Evolutionary conservation across 768 basidiomycete genomes (phyloP).

Genomic region (Tulasnella calospora): DNA sequence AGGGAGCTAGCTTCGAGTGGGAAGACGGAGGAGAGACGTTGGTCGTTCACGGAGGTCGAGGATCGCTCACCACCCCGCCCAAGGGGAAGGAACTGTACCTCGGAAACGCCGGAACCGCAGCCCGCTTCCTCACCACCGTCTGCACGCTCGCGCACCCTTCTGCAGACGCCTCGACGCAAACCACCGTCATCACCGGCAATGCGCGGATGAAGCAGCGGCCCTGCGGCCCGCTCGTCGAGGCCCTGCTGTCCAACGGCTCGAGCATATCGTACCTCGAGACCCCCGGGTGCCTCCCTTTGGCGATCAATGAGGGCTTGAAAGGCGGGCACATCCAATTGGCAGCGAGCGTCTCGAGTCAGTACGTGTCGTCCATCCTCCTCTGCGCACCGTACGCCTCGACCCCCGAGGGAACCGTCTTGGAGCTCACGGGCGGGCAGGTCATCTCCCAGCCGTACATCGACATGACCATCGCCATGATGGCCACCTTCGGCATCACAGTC

Average conservation of each 20-base stretch:
- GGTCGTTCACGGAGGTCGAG: constrained; percentile 82
- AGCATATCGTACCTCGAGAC: constrained; percentile 72
- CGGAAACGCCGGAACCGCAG: constrained; percentile 95
- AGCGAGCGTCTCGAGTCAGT: constrained; percentile 95
- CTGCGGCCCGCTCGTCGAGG: constrained; percentile 89
- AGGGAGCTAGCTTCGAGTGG: constrained; percentile 93
- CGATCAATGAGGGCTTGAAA: constrained; percentile 67
- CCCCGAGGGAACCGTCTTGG: constrained; percentile 62
- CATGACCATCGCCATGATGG: constrained; percentile 99
- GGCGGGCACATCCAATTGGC: constrained; percentile 82
- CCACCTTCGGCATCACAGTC: constrained; percentile 78
- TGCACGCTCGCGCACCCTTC: constrained; percentile 74
- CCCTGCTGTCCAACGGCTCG: constrained; percentile 76
- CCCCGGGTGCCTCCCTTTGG: constrained; percentile 80
- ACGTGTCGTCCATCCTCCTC: constrained; percentile 93
- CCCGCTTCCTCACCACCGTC: constrained; percentile 94
- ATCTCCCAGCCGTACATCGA: constrained; percentile 99
- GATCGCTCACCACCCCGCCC: constrained; percentile 68
- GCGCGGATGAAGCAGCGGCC: constrained; percentile 99
- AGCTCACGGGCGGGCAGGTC: constrained; percentile 89
- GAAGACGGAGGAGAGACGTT: constrained; percentile 95
- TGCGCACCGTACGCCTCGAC: constrained; percentile 89
- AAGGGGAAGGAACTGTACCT: constrained; percentile 88
- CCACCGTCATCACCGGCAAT: constrained; percentile 89
- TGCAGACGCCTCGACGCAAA: constrained; percentile 35